Base-by-base conservation (phyloP, 2,329 filamentous ascomycete species). In the Talaromyces piceae region DNA sequence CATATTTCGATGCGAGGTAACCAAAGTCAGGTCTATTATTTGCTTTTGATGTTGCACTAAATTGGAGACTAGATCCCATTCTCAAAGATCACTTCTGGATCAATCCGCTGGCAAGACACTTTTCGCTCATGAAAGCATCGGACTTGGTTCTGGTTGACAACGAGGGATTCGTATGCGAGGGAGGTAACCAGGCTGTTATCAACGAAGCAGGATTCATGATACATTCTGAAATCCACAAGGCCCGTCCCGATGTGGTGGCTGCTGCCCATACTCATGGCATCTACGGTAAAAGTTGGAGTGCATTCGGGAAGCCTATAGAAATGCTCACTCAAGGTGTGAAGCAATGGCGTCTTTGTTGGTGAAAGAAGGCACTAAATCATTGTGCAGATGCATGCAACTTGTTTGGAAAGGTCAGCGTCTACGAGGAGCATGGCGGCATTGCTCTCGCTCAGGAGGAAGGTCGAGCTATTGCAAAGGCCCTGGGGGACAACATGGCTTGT, bases 221-320 rank as follows among this genome's bases (percentile, higher is more conserved):
- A 50, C 80, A 83, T 61, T 74, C 76, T 3, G 79, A 78, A 16
- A 77, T 82, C 2, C 79, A 83, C 60, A 72, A 72, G 23, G 80
- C 80, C 1, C 73, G 80, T 1, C 79, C 79, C 1, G 80, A 83
- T 58, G 73, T 83, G 25, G 69, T 77, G 50, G 78, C 77, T 49
- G 80, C 79, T 3, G 78, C 78, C 0, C 80, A 83, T 61, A 77
- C 75, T 1, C 80, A 82, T 63, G 76, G 74, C 13, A 71, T 82
- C 45, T 76, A 81, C 58, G 80, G 80, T 3, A 77, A 79, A 46
- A 77, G 82, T 9, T 85, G 86, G 69, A 81, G 79, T 58, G 68
- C 80, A 0, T 75, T 84, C 20, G 82, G 83, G 6, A 77, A 77
- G 53, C 72, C 73, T 5, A 71, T 83, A 43, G 79, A 82, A 53